A percentile compares a stretch with the other conserved stretches of the same genome.
Conservation (phyloP, 106 monocot genomes). For the Dioscorea alata region DNA sequence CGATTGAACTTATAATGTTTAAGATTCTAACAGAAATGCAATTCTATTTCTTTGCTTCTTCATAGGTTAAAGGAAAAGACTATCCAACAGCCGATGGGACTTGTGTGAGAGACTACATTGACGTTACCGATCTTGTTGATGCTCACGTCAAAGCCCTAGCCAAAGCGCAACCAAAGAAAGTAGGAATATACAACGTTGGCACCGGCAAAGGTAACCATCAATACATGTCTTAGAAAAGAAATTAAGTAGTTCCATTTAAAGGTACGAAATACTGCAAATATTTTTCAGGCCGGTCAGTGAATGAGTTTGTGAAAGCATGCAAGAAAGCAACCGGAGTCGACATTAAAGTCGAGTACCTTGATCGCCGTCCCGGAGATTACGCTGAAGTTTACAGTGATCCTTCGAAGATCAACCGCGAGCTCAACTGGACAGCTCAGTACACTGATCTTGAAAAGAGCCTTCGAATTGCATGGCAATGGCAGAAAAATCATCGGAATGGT, state of each 20-base stretch:
- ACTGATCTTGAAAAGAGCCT: slow-evolving; percentile 15
- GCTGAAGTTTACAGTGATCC: slow-evolving; percentile 16
- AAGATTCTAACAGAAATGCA: background rate
- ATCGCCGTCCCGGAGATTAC: slow-evolving; percentile 14
- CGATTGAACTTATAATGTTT: background rate
- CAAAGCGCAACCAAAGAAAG: slow-evolving; percentile 9
- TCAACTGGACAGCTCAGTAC: slow-evolving; percentile 11
- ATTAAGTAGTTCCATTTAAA: background rate
- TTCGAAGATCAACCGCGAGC: slow-evolving; percentile 11
- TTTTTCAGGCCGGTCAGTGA: slow-evolving; percentile 13
- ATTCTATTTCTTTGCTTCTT: background rate
- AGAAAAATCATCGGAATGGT: slow-evolving; percentile 8
- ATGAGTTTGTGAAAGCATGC: slow-evolving; percentile 20
- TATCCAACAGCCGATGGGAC: slow-evolving; percentile 13
- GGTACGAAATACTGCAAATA: background rate
- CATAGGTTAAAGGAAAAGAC: slow-evolving; percentile 14
- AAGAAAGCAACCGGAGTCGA: slow-evolving; percentile 15
- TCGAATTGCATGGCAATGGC: slow-evolving; percentile 14
- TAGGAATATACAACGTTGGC: slow-evolving; percentile 16
- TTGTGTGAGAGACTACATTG: slow-evolving; percentile 16
- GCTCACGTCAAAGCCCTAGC: slow-evolving; percentile 13
- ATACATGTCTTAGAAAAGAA: background rate
- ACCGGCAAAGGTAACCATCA: slow-evolving; percentile 11
- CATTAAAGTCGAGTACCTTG: slow-evolving; percentile 11
- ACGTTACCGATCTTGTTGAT: slow-evolving; percentile 15